Percentiles rank a stretch among this genome's conserved stretches.
phyloP scores from a whole-genome alignment of 352 stramenopile genomes.

The Thalassiosira ordinaria region DNA sequence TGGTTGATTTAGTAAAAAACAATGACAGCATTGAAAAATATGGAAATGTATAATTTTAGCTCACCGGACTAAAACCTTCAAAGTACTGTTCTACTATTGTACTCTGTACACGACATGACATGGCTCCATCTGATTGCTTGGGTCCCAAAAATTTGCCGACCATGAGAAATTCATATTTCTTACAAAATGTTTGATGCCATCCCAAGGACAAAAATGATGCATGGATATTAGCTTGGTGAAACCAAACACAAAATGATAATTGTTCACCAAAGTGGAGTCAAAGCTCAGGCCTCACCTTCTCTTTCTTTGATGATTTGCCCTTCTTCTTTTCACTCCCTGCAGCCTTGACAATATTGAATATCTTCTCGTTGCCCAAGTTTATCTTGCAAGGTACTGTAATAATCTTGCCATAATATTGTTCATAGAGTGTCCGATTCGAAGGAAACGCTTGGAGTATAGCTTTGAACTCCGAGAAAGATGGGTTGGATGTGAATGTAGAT shows the following conservation, averaged over 20 bases:
- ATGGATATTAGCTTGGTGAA: no score
- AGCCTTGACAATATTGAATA: slow-evolving; percentile 56
- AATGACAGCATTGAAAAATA: background rate
- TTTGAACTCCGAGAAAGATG: slow-evolving; percentile 62
- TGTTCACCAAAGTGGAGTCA: no score
- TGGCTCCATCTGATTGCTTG: slow-evolving; percentile 43
- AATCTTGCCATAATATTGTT: slow-evolving; percentile 56
- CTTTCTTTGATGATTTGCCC: slow-evolving; percentile 27
- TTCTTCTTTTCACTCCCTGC: slow-evolving; percentile 43
- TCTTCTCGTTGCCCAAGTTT: slow-evolving; percentile 17
- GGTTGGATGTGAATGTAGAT: slow-evolving; percentile 21
- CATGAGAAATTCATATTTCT: slow-evolving; percentile 59
- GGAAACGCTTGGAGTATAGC: slow-evolving; percentile 34
- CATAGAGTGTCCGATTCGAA: slow-evolving; percentile 54
- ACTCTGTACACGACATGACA: slow-evolving; percentile 51
- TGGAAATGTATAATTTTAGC: background rate
- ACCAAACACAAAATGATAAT: no score
- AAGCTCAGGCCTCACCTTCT: slow-evolving; percentile 21
- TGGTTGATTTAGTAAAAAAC: background rate
- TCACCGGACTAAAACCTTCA: slow-evolving; percentile 35
- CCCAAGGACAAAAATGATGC: no score
- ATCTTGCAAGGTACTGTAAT: slow-evolving; percentile 63
- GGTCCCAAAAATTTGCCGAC: slow-evolving; percentile 43
- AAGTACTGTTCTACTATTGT: slow-evolving; percentile 48
- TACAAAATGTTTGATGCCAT: background rate